Conservation (phyloP, 306 rosid species). For the Castanopsis chinensis region DNA sequence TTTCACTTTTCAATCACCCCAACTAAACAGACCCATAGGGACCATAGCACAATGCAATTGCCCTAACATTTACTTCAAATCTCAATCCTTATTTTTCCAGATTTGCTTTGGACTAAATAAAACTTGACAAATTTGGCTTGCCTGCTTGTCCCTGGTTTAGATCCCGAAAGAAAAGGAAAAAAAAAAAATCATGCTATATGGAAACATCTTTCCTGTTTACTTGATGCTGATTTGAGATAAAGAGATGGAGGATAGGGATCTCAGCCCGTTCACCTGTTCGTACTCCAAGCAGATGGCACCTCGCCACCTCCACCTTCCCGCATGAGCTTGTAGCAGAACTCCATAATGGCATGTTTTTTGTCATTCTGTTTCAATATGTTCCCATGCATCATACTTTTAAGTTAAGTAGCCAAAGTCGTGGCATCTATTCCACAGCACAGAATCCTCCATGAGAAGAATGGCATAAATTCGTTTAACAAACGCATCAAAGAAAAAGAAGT, state of each 20-base stretch:
- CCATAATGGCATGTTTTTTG: neutral
- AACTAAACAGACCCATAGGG: too few relatives aligned
- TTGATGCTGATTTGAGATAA: neutral
- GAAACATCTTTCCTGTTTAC: neutral
- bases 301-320: neutral
- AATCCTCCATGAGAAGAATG: neutral
- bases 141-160: too few relatives aligned
- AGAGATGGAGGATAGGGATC: neutral
- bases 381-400: neutral
- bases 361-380: neutral
- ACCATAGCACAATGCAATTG: too few relatives aligned
- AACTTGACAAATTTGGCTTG: too few relatives aligned
- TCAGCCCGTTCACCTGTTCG: neutral
- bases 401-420: neutral
- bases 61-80: too few relatives aligned
- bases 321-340: neutral
- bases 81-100: too few relatives aligned
- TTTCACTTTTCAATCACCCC: too few relatives aligned
- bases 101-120: too few relatives aligned
- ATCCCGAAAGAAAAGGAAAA: too few relatives aligned
- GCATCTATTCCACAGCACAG: neutral
- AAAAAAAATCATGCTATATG: too few relatives aligned
- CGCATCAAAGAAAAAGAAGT: neutral
- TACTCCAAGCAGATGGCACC: neutral
- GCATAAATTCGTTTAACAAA: neutral